These are phyloP conservation scores for Globisporangium splendens DNA, from an alignment of 352 stramenopile genomes.

Conservation along the genomic window DNA sequence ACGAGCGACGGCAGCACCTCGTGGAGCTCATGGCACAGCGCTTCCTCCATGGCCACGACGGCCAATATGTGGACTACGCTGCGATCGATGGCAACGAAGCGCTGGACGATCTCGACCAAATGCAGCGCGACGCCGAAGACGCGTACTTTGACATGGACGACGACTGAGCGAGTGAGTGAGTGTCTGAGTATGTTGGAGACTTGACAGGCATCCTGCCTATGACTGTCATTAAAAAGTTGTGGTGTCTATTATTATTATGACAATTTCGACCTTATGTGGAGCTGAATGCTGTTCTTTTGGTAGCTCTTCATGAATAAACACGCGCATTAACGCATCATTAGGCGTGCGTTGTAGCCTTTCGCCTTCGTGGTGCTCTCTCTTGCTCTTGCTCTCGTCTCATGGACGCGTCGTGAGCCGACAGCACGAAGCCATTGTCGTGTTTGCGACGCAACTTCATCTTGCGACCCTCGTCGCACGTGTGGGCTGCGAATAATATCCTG, in stretches of 20 bases:
- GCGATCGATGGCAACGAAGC: conserved; percentile 56
- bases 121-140: conserved; percentile 78
- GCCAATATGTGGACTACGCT: conserved; percentile 58
- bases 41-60: conserved; percentile 64
- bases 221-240: no score
- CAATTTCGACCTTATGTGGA: no score
- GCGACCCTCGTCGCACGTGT: not conserved
- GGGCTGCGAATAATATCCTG: not conserved
- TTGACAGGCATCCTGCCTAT: not conserved
- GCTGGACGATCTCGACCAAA: conserved; percentile 62
- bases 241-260: no score
- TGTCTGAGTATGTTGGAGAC: not conserved
- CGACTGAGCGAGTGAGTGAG: not conserved
- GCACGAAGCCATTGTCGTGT: not conserved
- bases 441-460: not conserved
- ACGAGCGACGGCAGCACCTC: conserved; percentile 51
- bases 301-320: no score
- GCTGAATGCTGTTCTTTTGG: no score
- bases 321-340: no score
- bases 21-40: conserved; percentile 72
- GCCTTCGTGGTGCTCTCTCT: not conserved
- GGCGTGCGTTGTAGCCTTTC: not conserved
- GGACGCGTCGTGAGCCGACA: not conserved
- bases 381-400: conserved; percentile 2
- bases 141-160: conserved; percentile 58